Evolutionary conservation across 345 rosid species (phyloP), one percentile per base, ranked within the genome.

Genomic region (Lepidium sativum): DNA sequence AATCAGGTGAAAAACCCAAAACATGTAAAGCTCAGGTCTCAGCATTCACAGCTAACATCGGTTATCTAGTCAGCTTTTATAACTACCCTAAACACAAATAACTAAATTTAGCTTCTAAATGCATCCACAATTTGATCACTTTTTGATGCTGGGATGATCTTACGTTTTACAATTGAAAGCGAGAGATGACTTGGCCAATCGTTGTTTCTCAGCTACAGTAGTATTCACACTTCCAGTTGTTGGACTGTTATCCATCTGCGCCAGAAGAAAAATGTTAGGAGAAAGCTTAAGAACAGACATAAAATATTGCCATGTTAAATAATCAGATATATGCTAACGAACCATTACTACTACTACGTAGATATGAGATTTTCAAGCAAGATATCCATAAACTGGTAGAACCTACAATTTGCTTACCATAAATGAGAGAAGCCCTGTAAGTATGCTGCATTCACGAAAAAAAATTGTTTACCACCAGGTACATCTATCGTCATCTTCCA

Each of bases 161-260:
- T 88, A 95, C 99, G 85, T 91, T 80, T 95, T 86, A 75, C 86
- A 88, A 79, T 95, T 95, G 79, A 86, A 88, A 55, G 96, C 92
- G 44, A 91, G 88, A 77, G 99, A 95, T 14, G 83, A 73, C 74
- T 88, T 91, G 25, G 99, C 99, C 67, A 91, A 77, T 29, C 86
- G 89, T 58, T 78, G 92, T 78, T 94, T 94, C 83, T 94, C 97
- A 47, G 75, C 85, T 48, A 52, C 75, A 48, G 89, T 88, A 2
- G 89, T 88, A 75, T 75, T 88, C 63, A 94, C 92, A 54, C 97
- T 91, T 73, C 99, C 99, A 0, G 97, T 91, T 38, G 99, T 94
- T 38, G 99, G 99, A 77, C 96, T 94, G 68, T 37, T 85, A 75
- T 94, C 99, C 96, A 88, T 85, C 97, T 94, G 84, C 72, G 64